These are phyloP conservation scores for Copromyces sp. DNA, from an alignment of 495 filamentous ascomycete species.

Conservation along the genomic window DNA sequence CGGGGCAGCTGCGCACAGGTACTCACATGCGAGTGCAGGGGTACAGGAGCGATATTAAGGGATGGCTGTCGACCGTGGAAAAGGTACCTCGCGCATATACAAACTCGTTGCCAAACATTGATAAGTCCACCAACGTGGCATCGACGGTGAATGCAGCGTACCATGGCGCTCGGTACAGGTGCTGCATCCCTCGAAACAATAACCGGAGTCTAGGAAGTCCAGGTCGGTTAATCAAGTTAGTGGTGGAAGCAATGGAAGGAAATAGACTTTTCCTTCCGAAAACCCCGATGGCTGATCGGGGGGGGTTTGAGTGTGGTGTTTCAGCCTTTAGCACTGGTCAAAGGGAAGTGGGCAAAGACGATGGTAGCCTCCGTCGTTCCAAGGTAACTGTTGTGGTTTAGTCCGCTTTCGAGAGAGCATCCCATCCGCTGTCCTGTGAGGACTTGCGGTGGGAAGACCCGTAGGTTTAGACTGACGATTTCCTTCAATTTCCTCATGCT, in stretches of 20 bases:
- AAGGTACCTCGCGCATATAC: slow-evolving; percentile 9
- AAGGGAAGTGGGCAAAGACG: slow-evolving; percentile 27
- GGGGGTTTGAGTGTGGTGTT: slow-evolving; percentile 21
- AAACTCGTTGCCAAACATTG: background rate
- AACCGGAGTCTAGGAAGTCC: background rate
- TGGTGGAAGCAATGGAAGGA: slow-evolving; percentile 22
- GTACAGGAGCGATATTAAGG: slow-evolving; percentile 19
- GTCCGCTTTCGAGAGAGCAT: background rate
- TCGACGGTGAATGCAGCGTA: background rate
- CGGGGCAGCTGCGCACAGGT: background rate
- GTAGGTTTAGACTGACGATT: background rate
- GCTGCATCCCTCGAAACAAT: background rate
- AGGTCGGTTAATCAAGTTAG: slow-evolving; percentile 28
- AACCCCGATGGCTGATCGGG: slow-evolving; percentile 10
- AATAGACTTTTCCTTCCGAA: slow-evolving; percentile 23
- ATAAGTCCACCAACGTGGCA: background rate
- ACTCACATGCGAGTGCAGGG: slow-evolving; percentile 8
- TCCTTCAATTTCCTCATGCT: background rate
- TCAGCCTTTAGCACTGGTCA: slow-evolving; percentile 30
- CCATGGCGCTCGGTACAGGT: background rate
- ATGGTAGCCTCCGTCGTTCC: slow-evolving; percentile 25
- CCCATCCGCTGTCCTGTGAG: background rate
- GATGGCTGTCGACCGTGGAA: slow-evolving; percentile 17
- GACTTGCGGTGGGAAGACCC: background rate
- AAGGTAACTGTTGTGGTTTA: slow-evolving; percentile 19